A percentile compares a stretch with the other conserved stretches of the same genome.
These are phyloP conservation scores for Asterella californica DNA, from an alignment of 225 moss, liverwort and hornwort genomes.

Conservation along the genomic window DNA sequence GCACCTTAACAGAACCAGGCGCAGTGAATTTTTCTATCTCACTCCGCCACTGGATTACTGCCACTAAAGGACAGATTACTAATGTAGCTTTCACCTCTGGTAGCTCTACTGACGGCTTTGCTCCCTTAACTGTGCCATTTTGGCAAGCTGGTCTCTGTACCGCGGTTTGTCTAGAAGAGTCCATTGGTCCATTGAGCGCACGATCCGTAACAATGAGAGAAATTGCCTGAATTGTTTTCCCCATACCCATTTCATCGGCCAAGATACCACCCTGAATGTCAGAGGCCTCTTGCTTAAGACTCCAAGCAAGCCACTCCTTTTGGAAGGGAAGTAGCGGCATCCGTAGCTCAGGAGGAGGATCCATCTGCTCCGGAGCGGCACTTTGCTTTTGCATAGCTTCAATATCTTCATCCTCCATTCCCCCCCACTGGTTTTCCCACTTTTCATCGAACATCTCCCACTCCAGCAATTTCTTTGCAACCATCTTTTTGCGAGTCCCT, in stretches of 20 bases:
- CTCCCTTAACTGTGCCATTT: neutral
- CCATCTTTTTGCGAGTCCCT: neutral
- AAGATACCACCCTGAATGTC: conserved; percentile 51
- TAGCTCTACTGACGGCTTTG: conserved; percentile 1
- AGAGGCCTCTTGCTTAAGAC: conserved; percentile 50
- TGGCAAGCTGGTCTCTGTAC: neutral
- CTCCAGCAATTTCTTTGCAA: conserved; percentile 1
- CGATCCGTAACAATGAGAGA: conserved; percentile 52
- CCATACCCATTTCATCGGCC: conserved; percentile 78
- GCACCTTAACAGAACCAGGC: conserved; percentile 48
- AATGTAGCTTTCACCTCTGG: conserved; percentile 51
- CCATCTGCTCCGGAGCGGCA: conserved; percentile 35
- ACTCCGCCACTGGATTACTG: conserved; percentile 58
- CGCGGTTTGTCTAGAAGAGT: neutral
- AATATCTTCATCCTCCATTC: conserved; percentile 35
- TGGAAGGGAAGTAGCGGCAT: conserved; percentile 65
- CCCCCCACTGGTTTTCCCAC: conserved; percentile 27
- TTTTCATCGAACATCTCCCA: conserved; percentile 31
- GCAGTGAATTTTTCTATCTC: conserved; percentile 51
- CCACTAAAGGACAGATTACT: conserved; percentile 59
- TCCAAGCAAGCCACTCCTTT: conserved; percentile 67
- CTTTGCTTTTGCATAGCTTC: conserved; percentile 26
- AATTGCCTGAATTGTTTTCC: conserved; percentile 70
- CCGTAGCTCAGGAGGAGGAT: conserved; percentile 44
- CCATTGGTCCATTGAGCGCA: neutral